Evolutionary conservation across 805 yeast species (phyloP), one percentile per base, ranked within the genome.

Genomic region (Pichia cabralensis): DNA sequence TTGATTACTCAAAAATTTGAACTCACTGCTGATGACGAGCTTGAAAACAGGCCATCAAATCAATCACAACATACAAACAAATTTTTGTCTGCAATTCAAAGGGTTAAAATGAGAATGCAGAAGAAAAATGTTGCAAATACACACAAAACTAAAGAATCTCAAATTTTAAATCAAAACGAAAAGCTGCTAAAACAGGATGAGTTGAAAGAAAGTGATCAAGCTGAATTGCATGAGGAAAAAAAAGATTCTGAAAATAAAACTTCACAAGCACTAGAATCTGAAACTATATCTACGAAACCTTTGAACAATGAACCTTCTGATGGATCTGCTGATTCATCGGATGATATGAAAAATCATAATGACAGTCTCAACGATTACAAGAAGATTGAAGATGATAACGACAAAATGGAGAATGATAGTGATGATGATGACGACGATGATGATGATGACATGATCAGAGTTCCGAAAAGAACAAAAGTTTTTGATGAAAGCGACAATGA

Each of bases 341-440:
- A n/a, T n/a, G n/a, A n/a, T n/a, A n/a, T 11, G 16, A 23, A 15
- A 8, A 16, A 17, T 22, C n/a, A 15, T 12, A n/a, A n/a, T 3
- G 14, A 30, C 6, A 17, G 23, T n/a, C 13, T 10, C 10, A 21
- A 16, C 12, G 16, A 12, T 30, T 18, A n/a, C 17, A 16, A 23
- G 12, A 13, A 19, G 12, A 16, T 12, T 16, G 26, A 31, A 6
- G 25, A 33, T 22, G 28, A 20, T 5, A 28, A 28, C 3, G 14
- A 23, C 12, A 17, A 14, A n/a, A n/a, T 21, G 26, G 22, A 26
- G 6, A 22, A 27, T 18, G 29, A 22, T 4, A 24, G 26, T 6
- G 29, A 31, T n/a, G 33, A 32, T 9, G 40, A 36, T 12, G 33
- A 31, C 19, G 36, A 36, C 8, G 39, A 36, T 20, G 36, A 36